Evolutionary conservation across 768 basidiomycete genomes (phyloP).

Genomic region (Leccinellum albellum): DNA sequence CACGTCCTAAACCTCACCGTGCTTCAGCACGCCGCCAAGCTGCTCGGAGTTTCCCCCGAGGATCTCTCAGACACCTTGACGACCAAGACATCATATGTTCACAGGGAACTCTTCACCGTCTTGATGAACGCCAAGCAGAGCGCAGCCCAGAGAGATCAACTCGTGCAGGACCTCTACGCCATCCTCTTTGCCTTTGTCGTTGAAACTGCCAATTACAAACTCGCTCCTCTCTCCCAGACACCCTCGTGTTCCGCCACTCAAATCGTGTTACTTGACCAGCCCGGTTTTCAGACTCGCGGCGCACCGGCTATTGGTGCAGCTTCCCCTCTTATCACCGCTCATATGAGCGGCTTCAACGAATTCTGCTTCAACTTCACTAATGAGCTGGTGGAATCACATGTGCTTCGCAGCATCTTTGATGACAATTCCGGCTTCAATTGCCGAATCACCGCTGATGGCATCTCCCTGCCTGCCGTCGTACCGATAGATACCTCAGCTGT

Average conservation of each 20-base stretch:
- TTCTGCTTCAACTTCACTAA: slow-evolving; percentile 58
- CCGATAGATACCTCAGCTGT: slow-evolving; percentile 56
- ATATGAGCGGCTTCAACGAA: slow-evolving; percentile 58
- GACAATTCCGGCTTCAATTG: slow-evolving; percentile 44
- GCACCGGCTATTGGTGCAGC: slow-evolving; percentile 36
- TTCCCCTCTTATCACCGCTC: slow-evolving; percentile 52
- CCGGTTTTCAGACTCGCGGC: slow-evolving; percentile 56
- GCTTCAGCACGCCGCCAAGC: slow-evolving; percentile 45
- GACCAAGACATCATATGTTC: slow-evolving; percentile 54
- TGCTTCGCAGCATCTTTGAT: slow-evolving; percentile 51
- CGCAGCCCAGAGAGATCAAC: slow-evolving; percentile 47
- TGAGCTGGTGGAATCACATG: slow-evolving; percentile 57
- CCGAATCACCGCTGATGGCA: slow-evolving; percentile 49
- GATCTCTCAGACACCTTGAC: slow-evolving; percentile 53
- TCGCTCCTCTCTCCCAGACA: slow-evolving; percentile 42
- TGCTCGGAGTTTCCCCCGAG: slow-evolving; percentile 52
- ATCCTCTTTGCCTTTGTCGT: slow-evolving; percentile 62
- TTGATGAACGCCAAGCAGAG: slow-evolving; percentile 52
- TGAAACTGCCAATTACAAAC: slow-evolving; percentile 58
- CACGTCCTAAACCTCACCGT: slow-evolving; percentile 43
- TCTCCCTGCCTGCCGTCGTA: slow-evolving; percentile 43
- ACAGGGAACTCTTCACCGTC: slow-evolving; percentile 56
- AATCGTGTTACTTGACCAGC: slow-evolving; percentile 51
- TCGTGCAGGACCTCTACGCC: slow-evolving; percentile 57
- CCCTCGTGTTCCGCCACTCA: slow-evolving; percentile 41